phyloP scores from a whole-genome alignment of 495 filamentous ascomycete species.

The Aspergillus sclerotioniger region DNA sequence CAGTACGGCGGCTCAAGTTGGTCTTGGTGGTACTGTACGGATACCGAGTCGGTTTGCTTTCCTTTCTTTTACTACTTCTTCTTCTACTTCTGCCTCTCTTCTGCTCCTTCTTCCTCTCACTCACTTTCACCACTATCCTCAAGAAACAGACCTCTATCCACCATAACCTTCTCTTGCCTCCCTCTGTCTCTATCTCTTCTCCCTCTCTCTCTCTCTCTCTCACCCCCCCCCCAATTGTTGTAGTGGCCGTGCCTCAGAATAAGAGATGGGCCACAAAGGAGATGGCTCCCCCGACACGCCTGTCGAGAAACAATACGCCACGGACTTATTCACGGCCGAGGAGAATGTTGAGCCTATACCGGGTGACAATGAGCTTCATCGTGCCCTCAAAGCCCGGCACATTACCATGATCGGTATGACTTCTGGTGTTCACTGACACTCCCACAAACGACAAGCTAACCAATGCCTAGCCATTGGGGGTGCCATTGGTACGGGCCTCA shows the following conservation, averaged over 20 bases:
- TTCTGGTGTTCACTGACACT: background rate
- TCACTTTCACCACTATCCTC: too few species aligned
- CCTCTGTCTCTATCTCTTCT: background rate
- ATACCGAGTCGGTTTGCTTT: too few species aligned
- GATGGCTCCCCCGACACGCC: background rate
- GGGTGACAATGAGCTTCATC: conserved; percentile 51
- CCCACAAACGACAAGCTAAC: background rate
- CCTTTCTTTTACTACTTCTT: too few species aligned
- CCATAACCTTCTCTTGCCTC: background rate
- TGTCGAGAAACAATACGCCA: background rate
- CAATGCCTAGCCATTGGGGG: conserved; percentile 69
- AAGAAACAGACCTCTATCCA: too few species aligned
- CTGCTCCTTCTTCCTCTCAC: background rate
- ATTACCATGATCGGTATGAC: conserved; percentile 73
- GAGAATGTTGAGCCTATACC: conserved; percentile 24
- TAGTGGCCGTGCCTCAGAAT: background rate
- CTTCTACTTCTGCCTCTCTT: background rate
- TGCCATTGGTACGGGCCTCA: conserved; percentile 75
- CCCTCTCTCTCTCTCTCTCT: background rate
- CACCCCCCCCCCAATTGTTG: background rate
- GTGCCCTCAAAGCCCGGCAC: conserved; percentile 71
- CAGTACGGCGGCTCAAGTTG: too few species aligned
- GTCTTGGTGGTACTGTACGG: background rate
- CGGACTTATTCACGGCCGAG: conserved; percentile 16
- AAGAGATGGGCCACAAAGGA: background rate